Evolutionary conservation across 441 rosid species (phyloP), one percentile per base, ranked within the genome.

Genomic region (Populus tomentosa): DNA sequence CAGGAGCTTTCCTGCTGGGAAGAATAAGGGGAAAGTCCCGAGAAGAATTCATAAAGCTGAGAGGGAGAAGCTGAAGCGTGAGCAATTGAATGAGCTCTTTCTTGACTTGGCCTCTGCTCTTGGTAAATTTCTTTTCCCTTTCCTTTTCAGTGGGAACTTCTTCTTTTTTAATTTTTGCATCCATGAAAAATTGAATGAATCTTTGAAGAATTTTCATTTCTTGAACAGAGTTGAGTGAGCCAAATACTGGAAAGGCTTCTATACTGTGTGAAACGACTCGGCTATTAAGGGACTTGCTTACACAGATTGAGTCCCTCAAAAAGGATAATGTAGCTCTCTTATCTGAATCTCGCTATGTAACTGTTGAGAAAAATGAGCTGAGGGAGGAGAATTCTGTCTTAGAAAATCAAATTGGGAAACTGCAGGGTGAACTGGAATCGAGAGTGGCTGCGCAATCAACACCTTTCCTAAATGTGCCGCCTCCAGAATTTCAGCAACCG

Each of bases 51-150:
- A 92, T 88, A 95, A 95, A 82, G 90, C 99, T 24, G 97, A 88
- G 87, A 85, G 95, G 78, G 99, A 95, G 91, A 94, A 89, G 85
- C 88, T 88, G 83, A 95, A 95, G 85, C 99, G 99, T 6, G 99
- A 94, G 86, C 95, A 90, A 77, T 84, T 95, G 88, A 95, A 94
- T 80, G 97, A 92, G 46, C 95, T 92, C 62, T 95, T 95, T 83
- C 74, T 88, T 78, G 92, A 94, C 61, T 89, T 95, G 77, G 99
- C 92, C 18, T 79, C 68, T 78, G 88, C 92, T 35, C 89, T 94
- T 30, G 98, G 99, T 95, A 91, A 81, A 78, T 5, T 65, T 28
- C 7, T 78, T 67, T 71, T 42, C 63, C 26, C 13, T 32, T 7
- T 62, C 23, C 16, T 78, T 67, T 71, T 42, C 63, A 50, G 10